phyloP scores from a whole-genome alignment of 768 basidiomycete species.

The Zangia roseola region DNA sequence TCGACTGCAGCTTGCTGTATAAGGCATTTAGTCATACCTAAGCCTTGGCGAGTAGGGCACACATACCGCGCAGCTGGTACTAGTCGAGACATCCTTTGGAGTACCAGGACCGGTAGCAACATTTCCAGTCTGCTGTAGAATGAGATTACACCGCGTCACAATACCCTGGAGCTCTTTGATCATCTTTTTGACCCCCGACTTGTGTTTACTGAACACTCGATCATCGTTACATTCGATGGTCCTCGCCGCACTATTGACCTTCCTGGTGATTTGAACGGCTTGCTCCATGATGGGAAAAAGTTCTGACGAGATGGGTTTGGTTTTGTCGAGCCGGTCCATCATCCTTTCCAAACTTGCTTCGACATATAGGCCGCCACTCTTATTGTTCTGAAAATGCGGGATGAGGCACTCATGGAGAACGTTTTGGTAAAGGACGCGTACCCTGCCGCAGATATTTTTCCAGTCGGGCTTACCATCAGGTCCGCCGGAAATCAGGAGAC shows the following conservation, averaged over 20 bases:
- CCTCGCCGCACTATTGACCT: slow-evolving; percentile 6
- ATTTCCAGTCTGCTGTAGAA: slow-evolving; percentile 16
- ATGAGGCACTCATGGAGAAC: neutral
- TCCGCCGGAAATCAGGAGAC: slow-evolving; percentile 13
- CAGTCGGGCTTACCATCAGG: slow-evolving; percentile 14
- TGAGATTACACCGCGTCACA: slow-evolving; percentile 21
- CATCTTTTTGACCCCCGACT: slow-evolving; percentile 11
- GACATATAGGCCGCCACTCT: slow-evolving; percentile 16
- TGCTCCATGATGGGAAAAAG: slow-evolving; percentile 10
- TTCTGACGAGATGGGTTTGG: slow-evolving; percentile 13
- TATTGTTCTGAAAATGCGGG: neutral
- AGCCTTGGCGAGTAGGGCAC: neutral
- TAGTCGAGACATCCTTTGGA: slow-evolving; percentile 5
- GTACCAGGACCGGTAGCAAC: slow-evolving; percentile 17
- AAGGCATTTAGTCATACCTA: neutral
- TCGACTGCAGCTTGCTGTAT: slow-evolving; percentile 12
- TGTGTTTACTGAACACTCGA: slow-evolving; percentile 2
- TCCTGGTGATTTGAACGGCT: neutral
- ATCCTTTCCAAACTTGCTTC: slow-evolving; percentile 14
- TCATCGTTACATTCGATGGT: slow-evolving; percentile 4
- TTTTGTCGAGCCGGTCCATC: slow-evolving; percentile 9
- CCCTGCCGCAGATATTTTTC: slow-evolving; percentile 13
- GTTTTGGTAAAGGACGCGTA: neutral
- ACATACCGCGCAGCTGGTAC: slow-evolving; percentile 4
- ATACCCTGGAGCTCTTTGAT: slow-evolving; percentile 9